Conservation (phyloP, 2,329 filamentous ascomycete genomes). For the Epichloe hybrida region DNA sequence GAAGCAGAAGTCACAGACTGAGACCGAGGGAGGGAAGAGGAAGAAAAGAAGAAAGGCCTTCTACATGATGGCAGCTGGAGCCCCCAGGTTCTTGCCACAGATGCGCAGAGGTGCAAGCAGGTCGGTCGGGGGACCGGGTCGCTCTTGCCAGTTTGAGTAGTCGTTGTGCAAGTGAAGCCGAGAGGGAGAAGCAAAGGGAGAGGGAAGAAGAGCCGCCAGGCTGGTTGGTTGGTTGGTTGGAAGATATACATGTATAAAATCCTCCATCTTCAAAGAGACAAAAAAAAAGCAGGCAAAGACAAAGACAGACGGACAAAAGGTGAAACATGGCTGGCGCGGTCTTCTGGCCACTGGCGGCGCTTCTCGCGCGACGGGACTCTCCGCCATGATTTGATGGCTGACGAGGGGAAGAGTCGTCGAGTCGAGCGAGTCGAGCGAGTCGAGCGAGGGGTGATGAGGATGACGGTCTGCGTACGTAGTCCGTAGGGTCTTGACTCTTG, state of each 20-base stretch:
- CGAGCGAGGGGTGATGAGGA: too few relatives aligned
- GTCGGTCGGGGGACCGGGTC: neutral
- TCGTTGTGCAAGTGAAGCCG: neutral
- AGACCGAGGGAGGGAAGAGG: neutral
- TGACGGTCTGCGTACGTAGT: too few relatives aligned
- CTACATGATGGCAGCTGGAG: neutral
- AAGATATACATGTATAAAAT: neutral
- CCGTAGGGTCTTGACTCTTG: too few relatives aligned
- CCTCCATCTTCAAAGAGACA: too few relatives aligned
- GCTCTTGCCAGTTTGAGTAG: neutral
- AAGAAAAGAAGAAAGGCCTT: neutral
- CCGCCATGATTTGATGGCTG: too few relatives aligned
- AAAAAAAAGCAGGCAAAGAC: too few relatives aligned
- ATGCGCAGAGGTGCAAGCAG: neutral
- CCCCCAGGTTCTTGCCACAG: neutral
- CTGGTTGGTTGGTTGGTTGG: neutral
- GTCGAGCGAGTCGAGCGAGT: too few relatives aligned
- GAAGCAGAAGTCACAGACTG: too few relatives aligned
- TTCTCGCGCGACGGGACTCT: too few relatives aligned
- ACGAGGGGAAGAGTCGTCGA: too few relatives aligned
- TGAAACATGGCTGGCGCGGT: slow-evolving; percentile 1
- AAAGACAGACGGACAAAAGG: neutral
- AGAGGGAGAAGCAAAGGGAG: neutral
- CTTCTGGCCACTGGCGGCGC: too few relatives aligned
- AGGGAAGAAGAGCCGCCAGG: neutral